These are phyloP conservation scores for Capsicum chinense DNA, from an alignment of 257 asterid species.

Conservation along the genomic window DNA sequence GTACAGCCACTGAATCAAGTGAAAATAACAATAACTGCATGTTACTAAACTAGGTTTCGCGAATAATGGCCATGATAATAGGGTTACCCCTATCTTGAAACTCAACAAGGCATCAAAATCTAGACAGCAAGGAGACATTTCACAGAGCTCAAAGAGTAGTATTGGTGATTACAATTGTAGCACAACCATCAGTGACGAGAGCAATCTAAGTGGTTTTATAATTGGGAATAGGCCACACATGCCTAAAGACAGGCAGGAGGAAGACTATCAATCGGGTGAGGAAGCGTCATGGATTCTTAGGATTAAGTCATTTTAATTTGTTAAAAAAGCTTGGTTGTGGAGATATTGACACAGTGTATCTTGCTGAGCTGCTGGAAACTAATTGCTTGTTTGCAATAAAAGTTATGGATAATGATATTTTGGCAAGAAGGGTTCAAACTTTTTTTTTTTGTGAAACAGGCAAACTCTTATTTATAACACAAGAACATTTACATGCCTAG, in stretches of 20 bases:
- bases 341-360: conserved; percentile 87
- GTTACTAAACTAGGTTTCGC: too few species aligned
- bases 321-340: conserved; percentile 86
- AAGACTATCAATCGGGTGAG: conserved; percentile 61
- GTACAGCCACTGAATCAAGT: too few species aligned
- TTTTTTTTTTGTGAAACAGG: too few species aligned
- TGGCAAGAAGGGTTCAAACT: conserved; percentile 80
- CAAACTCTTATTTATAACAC: too few species aligned
- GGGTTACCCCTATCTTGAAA: too few species aligned
- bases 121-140: too few species aligned
- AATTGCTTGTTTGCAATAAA: conserved; percentile 76
- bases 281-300: conserved; percentile 68
- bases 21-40: too few species aligned
- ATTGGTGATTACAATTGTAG: conserved; percentile 80
- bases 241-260: conserved; percentile 82
- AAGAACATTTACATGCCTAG: too few species aligned
- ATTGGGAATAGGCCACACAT: conserved; percentile 79
- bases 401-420: conserved; percentile 89
- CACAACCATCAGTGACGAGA: conserved; percentile 80
- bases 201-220: conserved; percentile 71
- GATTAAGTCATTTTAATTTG: conserved; percentile 71
- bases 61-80: too few species aligned
- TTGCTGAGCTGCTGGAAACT: conserved; percentile 73
- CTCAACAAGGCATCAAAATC: too few species aligned
- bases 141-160: not conserved